Evolutionary conservation across 768 basidiomycete genomes (phyloP).

Genomic region (Mycena epipterygia): DNA sequence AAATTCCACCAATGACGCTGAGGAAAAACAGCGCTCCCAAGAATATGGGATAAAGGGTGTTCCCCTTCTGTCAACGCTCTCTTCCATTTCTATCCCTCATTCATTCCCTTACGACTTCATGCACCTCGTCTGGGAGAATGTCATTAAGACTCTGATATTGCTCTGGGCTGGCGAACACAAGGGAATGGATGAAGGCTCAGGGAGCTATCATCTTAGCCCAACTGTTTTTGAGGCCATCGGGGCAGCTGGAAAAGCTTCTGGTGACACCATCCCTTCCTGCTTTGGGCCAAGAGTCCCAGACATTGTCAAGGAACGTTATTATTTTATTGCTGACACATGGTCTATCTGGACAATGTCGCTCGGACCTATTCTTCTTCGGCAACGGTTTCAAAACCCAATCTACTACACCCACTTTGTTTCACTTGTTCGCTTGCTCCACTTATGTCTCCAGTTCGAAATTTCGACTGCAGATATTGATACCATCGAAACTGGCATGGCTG

Average conservation of each 20-base stretch:
- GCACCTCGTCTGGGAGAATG: neutral
- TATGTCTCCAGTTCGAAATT: slow-evolving; percentile 47
- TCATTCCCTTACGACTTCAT: neutral
- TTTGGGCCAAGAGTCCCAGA: neutral
- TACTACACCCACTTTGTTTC: slow-evolving; percentile 52
- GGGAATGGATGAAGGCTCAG: neutral
- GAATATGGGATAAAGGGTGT: neutral
- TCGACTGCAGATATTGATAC: slow-evolving; percentile 32
- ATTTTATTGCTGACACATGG: slow-evolving; percentile 23
- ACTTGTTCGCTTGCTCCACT: slow-evolving; percentile 44
- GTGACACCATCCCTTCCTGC: neutral
- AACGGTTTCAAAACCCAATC: neutral
- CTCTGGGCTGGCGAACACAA: neutral
- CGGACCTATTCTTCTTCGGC: neutral
- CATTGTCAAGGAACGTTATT: neutral
- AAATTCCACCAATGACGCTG: neutral
- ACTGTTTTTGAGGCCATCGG: neutral
- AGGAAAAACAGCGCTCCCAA: neutral
- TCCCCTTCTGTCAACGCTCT: neutral
- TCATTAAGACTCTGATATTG: neutral
- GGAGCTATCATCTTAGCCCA: neutral
- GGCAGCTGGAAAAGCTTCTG: neutral
- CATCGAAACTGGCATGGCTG: slow-evolving; percentile 38
- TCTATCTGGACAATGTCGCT: neutral
- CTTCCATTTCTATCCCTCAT: neutral